Evolutionary conservation across 345 rosid genomes (phyloP).

Genomic region (Combretum micranthum): DNA sequence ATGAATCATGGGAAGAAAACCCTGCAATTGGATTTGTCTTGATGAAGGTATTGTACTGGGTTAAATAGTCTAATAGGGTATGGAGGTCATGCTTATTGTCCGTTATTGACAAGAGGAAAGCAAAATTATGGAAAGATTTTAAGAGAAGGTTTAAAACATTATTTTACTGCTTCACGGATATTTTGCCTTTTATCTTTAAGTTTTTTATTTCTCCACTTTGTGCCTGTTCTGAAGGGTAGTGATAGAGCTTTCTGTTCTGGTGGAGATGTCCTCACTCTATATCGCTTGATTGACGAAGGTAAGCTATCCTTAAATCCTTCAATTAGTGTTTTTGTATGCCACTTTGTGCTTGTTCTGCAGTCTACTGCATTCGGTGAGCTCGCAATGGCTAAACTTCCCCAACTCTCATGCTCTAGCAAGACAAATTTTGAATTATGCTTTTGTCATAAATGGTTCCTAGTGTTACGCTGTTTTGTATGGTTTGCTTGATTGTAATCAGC

Average conservation of each 20-base stretch:
- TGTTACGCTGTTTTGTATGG: too few relatives aligned
- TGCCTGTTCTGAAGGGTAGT: slow-evolving; percentile 55
- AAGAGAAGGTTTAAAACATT: too few relatives aligned
- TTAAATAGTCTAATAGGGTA: neutral
- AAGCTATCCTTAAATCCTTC: slow-evolving; percentile 2
- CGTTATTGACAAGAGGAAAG: neutral
- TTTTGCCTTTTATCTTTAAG: neutral
- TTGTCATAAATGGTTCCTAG: too few relatives aligned
- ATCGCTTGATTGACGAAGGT: slow-evolving; percentile 60
- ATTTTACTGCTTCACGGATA: neutral
- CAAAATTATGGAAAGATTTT: neutral
- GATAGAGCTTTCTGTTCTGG: slow-evolving; percentile 88
- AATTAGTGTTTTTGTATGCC: neutral
- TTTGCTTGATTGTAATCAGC: too few relatives aligned
- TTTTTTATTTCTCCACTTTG: slow-evolving; percentile 6
- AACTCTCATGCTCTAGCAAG: too few relatives aligned
- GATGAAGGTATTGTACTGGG: slow-evolving; percentile 52
- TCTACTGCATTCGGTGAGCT: too few relatives aligned
- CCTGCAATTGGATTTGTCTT: slow-evolving; percentile 73
- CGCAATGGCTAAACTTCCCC: too few relatives aligned
- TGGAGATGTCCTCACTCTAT: slow-evolving; percentile 58
- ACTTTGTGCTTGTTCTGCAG: too few relatives aligned
- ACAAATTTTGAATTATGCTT: too few relatives aligned
- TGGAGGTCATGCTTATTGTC: too few relatives aligned
- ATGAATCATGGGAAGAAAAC: slow-evolving; percentile 94